Percentiles rank a stretch among this genome's conserved stretches.
phyloP scores from a whole-genome alignment of 345 rosid genomes.

The Sapria himalayana region DNA sequence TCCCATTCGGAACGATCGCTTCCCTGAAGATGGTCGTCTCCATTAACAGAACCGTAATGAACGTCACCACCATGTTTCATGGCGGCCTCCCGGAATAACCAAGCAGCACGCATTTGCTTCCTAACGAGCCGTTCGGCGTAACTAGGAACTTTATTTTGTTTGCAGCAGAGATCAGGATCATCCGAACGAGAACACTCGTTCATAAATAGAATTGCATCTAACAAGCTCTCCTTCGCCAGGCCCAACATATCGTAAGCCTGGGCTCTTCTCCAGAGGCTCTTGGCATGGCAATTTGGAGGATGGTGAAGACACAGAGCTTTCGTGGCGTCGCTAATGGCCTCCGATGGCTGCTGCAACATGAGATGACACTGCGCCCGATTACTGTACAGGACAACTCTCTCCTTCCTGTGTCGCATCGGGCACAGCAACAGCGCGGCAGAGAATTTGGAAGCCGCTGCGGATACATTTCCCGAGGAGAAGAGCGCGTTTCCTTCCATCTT shows the following conservation, averaged over 20 bases:
- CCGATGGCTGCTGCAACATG: slow-evolving; percentile 71
- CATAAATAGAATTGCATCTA: slow-evolving; percentile 91
- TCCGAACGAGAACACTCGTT: slow-evolving; percentile 94
- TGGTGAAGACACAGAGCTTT: slow-evolving; percentile 71
- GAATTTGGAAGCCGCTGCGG: slow-evolving; percentile 77
- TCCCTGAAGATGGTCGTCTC: slow-evolving; percentile 51
- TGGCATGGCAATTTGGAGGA: slow-evolving; percentile 82
- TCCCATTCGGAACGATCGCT: slow-evolving; percentile 94
- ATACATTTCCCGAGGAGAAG: slow-evolving; percentile 78
- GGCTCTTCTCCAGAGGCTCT: slow-evolving; percentile 97
- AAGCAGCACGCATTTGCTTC: slow-evolving; percentile 97
- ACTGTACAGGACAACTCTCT: slow-evolving; percentile 84
- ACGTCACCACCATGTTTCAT: slow-evolving; percentile 81
- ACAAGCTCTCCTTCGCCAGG: slow-evolving; percentile 80
- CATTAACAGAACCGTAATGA: slow-evolving; percentile 44
- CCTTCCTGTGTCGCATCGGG: slow-evolving; percentile 88
- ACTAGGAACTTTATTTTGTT: slow-evolving; percentile 96
- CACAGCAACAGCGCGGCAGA: slow-evolving; percentile 82
- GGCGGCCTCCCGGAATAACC: slow-evolving; percentile 93
- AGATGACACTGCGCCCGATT: slow-evolving; percentile 95
- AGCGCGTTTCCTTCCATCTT: slow-evolving; percentile 97
- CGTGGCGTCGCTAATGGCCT: slow-evolving; percentile 89
- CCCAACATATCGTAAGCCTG: slow-evolving; percentile 94
- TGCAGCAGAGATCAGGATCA: slow-evolving; percentile 76
- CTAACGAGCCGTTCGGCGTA: slow-evolving; percentile 89